Percentiles rank a stretch among this genome's conserved stretches.
These are phyloP conservation scores for Rhodotorula sp. DNA, from an alignment of 1,284 basidiomycete genomes.

Conservation along the genomic window DNA sequence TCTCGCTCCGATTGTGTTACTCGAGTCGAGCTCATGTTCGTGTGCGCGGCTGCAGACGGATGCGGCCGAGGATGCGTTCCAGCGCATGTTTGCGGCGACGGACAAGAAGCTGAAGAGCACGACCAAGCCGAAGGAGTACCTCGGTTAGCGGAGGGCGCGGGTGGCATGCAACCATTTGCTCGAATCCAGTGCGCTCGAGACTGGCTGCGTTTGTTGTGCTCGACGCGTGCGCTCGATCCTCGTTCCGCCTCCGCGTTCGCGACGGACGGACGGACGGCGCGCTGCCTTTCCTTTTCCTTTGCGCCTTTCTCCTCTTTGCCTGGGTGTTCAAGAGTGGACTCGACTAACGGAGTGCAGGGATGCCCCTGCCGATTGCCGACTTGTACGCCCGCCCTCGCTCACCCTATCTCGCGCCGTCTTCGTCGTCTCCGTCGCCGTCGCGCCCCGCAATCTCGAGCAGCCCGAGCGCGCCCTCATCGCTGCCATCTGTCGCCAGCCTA, in stretches of 20 bases:
- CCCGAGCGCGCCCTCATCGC: background rate
- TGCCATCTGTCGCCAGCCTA: background rate
- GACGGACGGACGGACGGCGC: too few relatives aligned
- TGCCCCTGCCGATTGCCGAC: constrained; percentile 3
- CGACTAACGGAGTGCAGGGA: background rate
- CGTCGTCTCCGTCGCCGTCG: background rate
- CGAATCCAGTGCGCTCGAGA: background rate
- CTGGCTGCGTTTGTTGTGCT: background rate
- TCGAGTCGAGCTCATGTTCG: background rate
- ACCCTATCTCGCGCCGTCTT: background rate
- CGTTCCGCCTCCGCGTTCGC: too few relatives aligned
- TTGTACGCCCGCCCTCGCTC: constrained; percentile 2
- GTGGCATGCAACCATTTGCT: background rate
- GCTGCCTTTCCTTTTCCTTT: too few relatives aligned
- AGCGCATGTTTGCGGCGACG: constrained; percentile 23
- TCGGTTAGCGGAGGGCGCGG: background rate
- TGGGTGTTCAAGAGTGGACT: too few relatives aligned
- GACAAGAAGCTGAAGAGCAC: constrained; percentile 23
- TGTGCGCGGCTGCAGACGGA: constrained; percentile 20
- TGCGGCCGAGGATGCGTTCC: constrained; percentile 23
- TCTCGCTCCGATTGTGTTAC: background rate
- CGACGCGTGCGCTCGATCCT: background rate
- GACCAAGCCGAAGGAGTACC: constrained; percentile 39
- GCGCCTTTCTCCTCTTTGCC: background rate
- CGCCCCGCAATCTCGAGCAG: background rate